phyloP scores from a whole-genome alignment of 148 eudicot genomes.

The Heliamphora exappendiculata region DNA sequence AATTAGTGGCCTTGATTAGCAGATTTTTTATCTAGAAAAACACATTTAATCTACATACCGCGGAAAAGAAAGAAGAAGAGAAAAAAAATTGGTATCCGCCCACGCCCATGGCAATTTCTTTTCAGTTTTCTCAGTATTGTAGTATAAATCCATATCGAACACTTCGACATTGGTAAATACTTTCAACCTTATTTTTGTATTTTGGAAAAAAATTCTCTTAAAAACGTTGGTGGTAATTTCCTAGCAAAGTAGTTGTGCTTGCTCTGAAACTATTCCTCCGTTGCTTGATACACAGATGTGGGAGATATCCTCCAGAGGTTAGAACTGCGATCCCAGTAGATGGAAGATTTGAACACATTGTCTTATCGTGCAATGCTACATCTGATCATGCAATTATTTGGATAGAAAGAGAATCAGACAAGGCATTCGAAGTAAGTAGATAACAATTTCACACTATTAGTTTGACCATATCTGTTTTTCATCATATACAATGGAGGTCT shows the following conservation, averaged over 20 bases:
- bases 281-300: slow-evolving; percentile 16
- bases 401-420: slow-evolving; percentile 69
- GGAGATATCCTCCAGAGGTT: slow-evolving; percentile 28
- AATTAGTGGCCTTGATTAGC: neutral
- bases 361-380: slow-evolving; percentile 78
- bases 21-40: neutral
- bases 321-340: slow-evolving; percentile 37
- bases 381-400: slow-evolving; percentile 86
- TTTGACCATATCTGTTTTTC: neutral
- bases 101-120: neutral
- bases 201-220: neutral
- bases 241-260: neutral
- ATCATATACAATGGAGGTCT: neutral
- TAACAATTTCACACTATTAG: neutral
- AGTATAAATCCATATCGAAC: neutral
- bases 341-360: slow-evolving; percentile 94
- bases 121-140: neutral
- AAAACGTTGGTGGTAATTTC: neutral
- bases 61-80: too few relatives aligned
- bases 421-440: slow-evolving; percentile 18
- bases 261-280: neutral
- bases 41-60: neutral
- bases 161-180: neutral
- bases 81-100: too few relatives aligned
- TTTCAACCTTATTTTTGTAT: neutral